Base-by-base conservation (phyloP, 306 rosid genomes). In the Fragaria iinumae region DNA sequence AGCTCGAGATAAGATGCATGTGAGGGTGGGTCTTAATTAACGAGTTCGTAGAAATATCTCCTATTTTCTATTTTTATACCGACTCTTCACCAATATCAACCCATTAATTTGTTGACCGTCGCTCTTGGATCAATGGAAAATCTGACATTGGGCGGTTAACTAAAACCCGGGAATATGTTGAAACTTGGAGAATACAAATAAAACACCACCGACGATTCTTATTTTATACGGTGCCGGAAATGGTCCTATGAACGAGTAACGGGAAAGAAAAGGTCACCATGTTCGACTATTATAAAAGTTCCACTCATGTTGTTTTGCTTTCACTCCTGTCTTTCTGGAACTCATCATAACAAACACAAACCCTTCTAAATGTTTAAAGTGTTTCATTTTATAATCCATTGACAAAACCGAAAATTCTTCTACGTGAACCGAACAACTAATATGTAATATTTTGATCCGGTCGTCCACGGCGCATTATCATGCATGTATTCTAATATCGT, bases 1-100 rank as follows among this genome's bases (percentile, higher is more conserved):
- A 83, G 74, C 65, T 34, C 39, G 1, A 50, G 71, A 79, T 67
- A 67, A 67, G 55, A 48, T 23, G 47, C 87, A 72, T 80, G 84
- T 80, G 86, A 79, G 41, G 34, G 32, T 52, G 72, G 83, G 81
- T 43, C 78, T 64, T 34, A 1, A 4, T 69, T 50, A 6, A 12
- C 29, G 17, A 45, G 73, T 65, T 16, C 14, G 34, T 20, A 36
- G 29, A 66, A 39, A 1, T 8, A 12, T 27, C 5, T 27, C 45
- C 11, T 47, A 17, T 60, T 16, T 49, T 13, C 20, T 4, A 27
- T 14, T 14, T 62, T 36, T 12, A 12, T 21, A 71, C 59, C 47
- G 49, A 71, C 74, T 20, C 34, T 18, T 36, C 36, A 62, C 66
- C 76, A 49, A 29, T 78, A 27, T 69, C 71, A 43, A 77, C 73